A percentile compares a stretch with the other conserved stretches of the same genome.
Conservation (phyloP, 2,329 filamentous ascomycete species). For the Nemania sp. region DNA sequence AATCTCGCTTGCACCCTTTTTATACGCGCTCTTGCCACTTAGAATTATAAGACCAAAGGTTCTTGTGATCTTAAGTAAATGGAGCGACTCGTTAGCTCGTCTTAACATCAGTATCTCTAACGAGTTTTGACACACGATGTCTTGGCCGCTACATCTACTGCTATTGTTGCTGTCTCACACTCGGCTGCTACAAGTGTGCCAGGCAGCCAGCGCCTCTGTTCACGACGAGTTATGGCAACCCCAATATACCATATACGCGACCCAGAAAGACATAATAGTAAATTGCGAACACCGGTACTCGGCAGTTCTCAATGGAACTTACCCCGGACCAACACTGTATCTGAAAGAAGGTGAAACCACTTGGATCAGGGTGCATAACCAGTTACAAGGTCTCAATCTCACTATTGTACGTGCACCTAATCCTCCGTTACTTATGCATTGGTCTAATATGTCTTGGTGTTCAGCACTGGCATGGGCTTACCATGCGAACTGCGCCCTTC, state of each 20-base stretch:
- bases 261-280: slow-evolving; percentile 44
- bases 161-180: slow-evolving; percentile 28
- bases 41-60: slow-evolving; percentile 15
- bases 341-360: slow-evolving; percentile 52
- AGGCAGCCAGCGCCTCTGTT: slow-evolving; percentile 27
- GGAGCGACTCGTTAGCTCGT: neutral
- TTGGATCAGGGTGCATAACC: slow-evolving; percentile 63
- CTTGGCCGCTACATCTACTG: slow-evolving; percentile 28
- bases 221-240: slow-evolving; percentile 39
- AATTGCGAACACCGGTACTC: slow-evolving; percentile 51
- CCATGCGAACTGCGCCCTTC: slow-evolving; percentile 61
- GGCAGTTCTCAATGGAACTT: slow-evolving; percentile 56
- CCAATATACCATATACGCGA: slow-evolving; percentile 37
- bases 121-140: slow-evolving; percentile 29
- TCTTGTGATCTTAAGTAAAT: slow-evolving; percentile 1
- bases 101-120: slow-evolving; percentile 19
- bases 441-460: slow-evolving; percentile 17
- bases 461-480: slow-evolving; percentile 70
- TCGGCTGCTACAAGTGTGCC: slow-evolving; percentile 29
- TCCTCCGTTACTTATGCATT: neutral
- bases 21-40: neutral
- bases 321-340: slow-evolving; percentile 53
- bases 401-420: slow-evolving; percentile 50
- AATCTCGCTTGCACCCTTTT: neutral
- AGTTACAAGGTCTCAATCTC: slow-evolving; percentile 54